A percentile compares a stretch with the other conserved stretches of the same genome.
Evolutionary conservation across 2,329 filamentous ascomycete species (phyloP).

Genomic region (Aspergillus awamori): DNA sequence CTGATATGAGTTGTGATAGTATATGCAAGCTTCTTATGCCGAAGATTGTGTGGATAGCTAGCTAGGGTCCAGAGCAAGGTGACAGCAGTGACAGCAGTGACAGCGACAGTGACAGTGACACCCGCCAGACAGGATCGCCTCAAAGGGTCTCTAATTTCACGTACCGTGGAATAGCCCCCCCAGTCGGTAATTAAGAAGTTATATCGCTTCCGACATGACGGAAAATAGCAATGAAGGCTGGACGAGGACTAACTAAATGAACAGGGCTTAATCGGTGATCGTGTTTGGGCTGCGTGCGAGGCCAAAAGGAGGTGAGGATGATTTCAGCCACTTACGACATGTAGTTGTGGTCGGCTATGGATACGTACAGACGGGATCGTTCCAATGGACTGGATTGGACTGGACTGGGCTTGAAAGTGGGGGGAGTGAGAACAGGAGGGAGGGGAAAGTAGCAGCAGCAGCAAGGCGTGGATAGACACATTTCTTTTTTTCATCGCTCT

Average conservation of each 20-base stretch:
- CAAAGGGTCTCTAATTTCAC: too few relatives aligned
- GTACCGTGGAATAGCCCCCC: too few relatives aligned
- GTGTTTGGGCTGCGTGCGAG: not conserved
- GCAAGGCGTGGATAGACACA: too few relatives aligned
- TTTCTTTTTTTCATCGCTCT: too few relatives aligned
- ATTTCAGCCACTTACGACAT: slow-evolving; percentile 1
- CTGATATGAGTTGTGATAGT: too few relatives aligned
- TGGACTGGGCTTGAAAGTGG: not conserved
- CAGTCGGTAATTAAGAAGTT: not conserved
- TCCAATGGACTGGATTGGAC: not conserved
- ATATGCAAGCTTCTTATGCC: too few relatives aligned
- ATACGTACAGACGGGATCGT: not conserved
- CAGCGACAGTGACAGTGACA: not conserved
- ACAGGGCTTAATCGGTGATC: not conserved
- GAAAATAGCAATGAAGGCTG: too few relatives aligned
- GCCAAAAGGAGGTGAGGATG: not conserved
- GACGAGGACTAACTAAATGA: not conserved
- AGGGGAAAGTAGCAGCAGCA: too few relatives aligned
- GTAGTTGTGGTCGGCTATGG: not conserved
- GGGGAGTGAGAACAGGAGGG: too few relatives aligned
- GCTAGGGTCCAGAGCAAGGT: too few relatives aligned
- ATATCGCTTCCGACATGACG: not conserved
- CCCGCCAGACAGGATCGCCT: not conserved
- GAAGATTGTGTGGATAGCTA: too few relatives aligned
- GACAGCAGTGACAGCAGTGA: too few relatives aligned